Base-by-base conservation (phyloP, 108 stramenopile genomes). In the Schizochytrium sp. region DNA sequence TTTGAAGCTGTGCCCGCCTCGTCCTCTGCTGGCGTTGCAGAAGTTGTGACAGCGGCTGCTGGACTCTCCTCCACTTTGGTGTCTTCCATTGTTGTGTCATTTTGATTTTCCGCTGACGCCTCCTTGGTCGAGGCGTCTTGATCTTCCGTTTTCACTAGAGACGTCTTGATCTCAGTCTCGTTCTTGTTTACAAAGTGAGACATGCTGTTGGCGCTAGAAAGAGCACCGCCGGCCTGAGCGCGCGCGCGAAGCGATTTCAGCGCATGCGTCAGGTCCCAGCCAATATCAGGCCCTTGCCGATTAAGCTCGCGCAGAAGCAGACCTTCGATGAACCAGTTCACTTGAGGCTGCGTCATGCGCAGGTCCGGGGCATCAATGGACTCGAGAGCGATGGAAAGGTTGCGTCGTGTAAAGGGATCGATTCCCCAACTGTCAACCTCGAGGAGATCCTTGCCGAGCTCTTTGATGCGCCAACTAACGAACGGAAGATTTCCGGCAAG, bases 271-370 rank as follows among this genome's bases (percentile, higher is more conserved):
- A 83, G 45, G 48, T 83, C 76, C 45, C 51, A 83, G n/a, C 48
- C 76, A 18, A 83, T 23, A 34, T 83, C 76, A 34, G 76, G 23
- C 18, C 48, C 48, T 5, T 83, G 76, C 2, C 45, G 45, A 23
- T 83, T 83, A 4, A 47, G n/a, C 51, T 83, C 76, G 45, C 76
- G 76, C 10, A 83, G 28, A 3, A 83, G 51, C 10, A 83, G 45
- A 23, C 76, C 76, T 45, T 83, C 76, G 51, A 83, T 83, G 28
- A 83, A 83, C 76, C 76, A 83, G 25, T 83, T 47, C 45, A 83
- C 23, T 23, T 83, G 76, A 12, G 76, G 76, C 48, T 53, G 76
- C 1, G 76, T 53, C 76, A 83, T 83, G 23, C 76, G 45, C 12
- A 83, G 76, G 12, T 47, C 6, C 25, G 76, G 10, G 51, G 44